These are phyloP conservation scores for Ustanciosporium gigantosporum DNA, from an alignment of 1,284 basidiomycete species.

Conservation along the genomic window DNA sequence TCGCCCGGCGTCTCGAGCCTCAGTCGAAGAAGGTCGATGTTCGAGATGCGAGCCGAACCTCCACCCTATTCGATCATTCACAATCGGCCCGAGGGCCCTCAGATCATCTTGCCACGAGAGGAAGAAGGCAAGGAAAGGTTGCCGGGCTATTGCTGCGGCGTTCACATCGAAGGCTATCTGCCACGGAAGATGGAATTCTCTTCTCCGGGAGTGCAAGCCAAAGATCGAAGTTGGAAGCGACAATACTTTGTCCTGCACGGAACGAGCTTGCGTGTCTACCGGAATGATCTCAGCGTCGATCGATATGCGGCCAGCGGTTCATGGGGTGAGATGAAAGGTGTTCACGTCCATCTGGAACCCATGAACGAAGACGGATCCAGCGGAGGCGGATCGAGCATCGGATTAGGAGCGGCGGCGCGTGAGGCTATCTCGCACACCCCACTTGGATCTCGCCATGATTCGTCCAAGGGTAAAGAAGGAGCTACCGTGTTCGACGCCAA, in stretches of 20 bases:
- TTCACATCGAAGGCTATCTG: slow-evolving; percentile 82
- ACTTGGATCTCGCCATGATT: slow-evolving; percentile 11
- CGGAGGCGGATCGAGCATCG: slow-evolving; percentile 16
- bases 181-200: slow-evolving; percentile 93
- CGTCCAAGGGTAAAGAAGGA: slow-evolving; percentile 4
- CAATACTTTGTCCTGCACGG: slow-evolving; percentile 90
- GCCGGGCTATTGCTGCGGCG: slow-evolving; percentile 80
- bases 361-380: slow-evolving; percentile 47
- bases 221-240: slow-evolving; percentile 87
- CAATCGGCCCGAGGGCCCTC: slow-evolving; percentile 47
- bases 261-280: slow-evolving; percentile 83
- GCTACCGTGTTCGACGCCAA: slow-evolving; percentile 23
- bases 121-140: slow-evolving; percentile 78
- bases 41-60: slow-evolving; percentile 50
- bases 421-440: slow-evolving; percentile 38
- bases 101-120: slow-evolving; percentile 48
- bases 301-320: slow-evolving; percentile 58
- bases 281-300: slow-evolving; percentile 63
- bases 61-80: slow-evolving; percentile 55
- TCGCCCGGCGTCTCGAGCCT: slow-evolving; percentile 18
- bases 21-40: slow-evolving; percentile 52
- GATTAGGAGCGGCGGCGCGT: slow-evolving; percentile 25
- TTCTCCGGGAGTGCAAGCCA: slow-evolving; percentile 80
- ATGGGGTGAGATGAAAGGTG: slow-evolving; percentile 59
- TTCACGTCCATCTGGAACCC: slow-evolving; percentile 49